Conservation (phyloP, 2,329 filamentous ascomycete genomes). For the Rhinocladiella similis region DNA sequence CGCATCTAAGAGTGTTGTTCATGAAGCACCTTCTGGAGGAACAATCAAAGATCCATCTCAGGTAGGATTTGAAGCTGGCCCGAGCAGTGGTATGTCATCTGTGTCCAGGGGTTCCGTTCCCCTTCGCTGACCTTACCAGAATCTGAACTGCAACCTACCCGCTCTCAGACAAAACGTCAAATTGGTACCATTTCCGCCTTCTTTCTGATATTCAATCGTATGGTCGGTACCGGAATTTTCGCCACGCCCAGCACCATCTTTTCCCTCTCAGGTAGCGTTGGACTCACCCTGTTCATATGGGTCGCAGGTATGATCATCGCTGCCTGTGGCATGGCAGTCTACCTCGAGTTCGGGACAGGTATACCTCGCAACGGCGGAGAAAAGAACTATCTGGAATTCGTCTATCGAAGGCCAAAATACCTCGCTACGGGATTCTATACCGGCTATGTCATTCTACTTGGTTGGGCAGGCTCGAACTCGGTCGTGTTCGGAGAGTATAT, state of each 20-base stretch:
- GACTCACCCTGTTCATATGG: constrained; percentile 57
- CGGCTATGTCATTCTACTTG: constrained; percentile 52
- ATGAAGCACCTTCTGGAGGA: background rate
- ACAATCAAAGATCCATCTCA: background rate
- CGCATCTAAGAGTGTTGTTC: too few species aligned
- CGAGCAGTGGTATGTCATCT: background rate
- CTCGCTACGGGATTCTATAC: constrained; percentile 56
- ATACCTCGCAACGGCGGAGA: constrained; percentile 52
- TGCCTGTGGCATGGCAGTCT: constrained; percentile 49
- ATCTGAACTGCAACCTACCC: background rate
- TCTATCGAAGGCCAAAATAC: constrained; percentile 53
- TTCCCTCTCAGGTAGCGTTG: constrained; percentile 55
- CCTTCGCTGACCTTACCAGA: background rate
- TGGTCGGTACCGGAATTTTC: constrained; percentile 50
- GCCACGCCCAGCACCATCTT: constrained; percentile 60
- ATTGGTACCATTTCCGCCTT: constrained; percentile 44
- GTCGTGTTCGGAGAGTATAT: constrained; percentile 55
- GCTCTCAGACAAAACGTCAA: constrained; percentile 17
- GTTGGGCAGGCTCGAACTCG: constrained; percentile 55
- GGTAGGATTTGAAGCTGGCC: background rate
- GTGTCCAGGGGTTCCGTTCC: background rate
- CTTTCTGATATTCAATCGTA: constrained; percentile 50
- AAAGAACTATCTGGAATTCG: constrained; percentile 56
- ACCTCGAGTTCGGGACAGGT: constrained; percentile 49
- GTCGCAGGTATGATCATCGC: constrained; percentile 51